Base-by-base conservation (phyloP, 129 eudicot genomes). In the Escallonia rubra region DNA sequence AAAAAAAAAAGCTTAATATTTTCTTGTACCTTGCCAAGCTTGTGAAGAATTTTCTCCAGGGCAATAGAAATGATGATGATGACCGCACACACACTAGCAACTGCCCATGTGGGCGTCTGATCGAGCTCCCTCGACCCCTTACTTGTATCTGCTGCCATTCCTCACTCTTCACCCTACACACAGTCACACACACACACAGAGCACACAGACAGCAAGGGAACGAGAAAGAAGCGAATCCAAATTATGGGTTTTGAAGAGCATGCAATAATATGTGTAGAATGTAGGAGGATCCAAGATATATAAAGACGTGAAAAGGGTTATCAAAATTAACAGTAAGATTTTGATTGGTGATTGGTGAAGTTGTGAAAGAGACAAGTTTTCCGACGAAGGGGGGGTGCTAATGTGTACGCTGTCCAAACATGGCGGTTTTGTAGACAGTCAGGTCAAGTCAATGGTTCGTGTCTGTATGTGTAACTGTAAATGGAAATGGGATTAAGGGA, bases 31-130 rank as follows among this genome's bases (percentile, higher is more conserved):
- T 76, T 78, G 71, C 98, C 98, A 84, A 88, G 83, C 75, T 72
- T 83, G 64, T 88, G 95, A 56, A 92, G 87, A 56, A 77, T 65
- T 45, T 82, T 85, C 72, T 85, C 91, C 51, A 85, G 68, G 48
- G 66, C 74, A 63, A 92, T 71, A 56, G 98, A 92, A 67, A 88
- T 78, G 48, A 92, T 40, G 23, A 92, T 88, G 34, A 92, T 83
- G 15, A 80, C 65, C 7, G 98, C 86, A 70, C 98, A 92, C 43
- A 92, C 94, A 63, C 89, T 87, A 66, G 98, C 87, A 42, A 92
- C 98, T 0, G 98, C 96, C 98, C 98, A 92, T 73, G 98, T 92
- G 6, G 98, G 94, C 64, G 98, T 92, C 61, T 82, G 87, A 79
- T 82, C 87, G 56, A 85, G 87, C 73, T 76, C 70, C 59, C 87